A percentile compares a stretch with the other conserved stretches of the same genome.
phyloP scores from a whole-genome alignment of 1,139 yeast species.

The Candida neerlandica region DNA sequence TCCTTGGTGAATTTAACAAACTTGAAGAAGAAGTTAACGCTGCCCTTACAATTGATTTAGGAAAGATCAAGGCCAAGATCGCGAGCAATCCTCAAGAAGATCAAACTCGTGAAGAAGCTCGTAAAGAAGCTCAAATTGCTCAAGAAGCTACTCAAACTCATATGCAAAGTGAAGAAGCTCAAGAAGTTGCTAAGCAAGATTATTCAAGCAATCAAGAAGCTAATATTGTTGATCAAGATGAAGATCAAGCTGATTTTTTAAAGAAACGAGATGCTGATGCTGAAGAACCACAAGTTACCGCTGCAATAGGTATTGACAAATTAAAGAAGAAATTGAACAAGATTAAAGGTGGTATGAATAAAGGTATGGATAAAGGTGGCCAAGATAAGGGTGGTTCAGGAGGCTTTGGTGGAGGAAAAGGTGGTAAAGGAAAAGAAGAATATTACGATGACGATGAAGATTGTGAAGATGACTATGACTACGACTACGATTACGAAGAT shows the following conservation, averaged over 20 bases:
- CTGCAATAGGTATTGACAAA: background rate
- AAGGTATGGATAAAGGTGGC: background rate
- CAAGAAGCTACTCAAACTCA: background rate
- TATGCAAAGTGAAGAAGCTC: background rate
- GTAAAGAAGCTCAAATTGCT: background rate
- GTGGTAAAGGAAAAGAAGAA: background rate
- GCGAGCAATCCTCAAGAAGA: constrained; percentile 4
- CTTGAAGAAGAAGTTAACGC: constrained; percentile 1
- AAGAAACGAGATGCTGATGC: background rate
- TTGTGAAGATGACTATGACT: background rate
- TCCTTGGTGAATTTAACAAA: background rate
- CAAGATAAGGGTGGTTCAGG: background rate
- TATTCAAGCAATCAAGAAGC: background rate
- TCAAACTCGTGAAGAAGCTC: background rate
- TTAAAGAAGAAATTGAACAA: constrained; percentile 1
- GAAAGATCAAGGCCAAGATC: constrained; percentile 1
- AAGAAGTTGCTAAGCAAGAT: background rate
- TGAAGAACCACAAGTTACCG: constrained; percentile 2
- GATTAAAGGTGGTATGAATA: background rate
- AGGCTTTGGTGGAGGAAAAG: background rate
- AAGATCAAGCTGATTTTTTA: background rate
- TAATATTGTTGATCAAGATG: background rate
- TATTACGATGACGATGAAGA: background rate
- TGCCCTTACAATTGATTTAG: background rate
- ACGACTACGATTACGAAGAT: background rate